These are phyloP conservation scores for Jaltomata sinuosa DNA, from an alignment of 257 asterid genomes.

Conservation along the genomic window DNA sequence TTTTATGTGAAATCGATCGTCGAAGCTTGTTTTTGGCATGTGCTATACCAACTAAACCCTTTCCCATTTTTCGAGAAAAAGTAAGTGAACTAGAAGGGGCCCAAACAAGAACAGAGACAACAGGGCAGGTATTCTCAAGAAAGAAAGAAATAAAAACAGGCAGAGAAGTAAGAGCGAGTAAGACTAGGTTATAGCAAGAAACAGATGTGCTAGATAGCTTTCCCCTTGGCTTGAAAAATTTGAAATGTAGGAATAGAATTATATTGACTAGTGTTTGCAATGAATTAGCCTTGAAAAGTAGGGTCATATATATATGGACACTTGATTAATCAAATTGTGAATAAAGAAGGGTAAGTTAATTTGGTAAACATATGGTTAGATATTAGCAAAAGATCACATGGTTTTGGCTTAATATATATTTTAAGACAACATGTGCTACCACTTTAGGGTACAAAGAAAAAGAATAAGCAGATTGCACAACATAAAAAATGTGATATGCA, in stretches of 20 bases:
- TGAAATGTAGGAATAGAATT: background rate
- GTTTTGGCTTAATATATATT: slow-evolving; percentile 40
- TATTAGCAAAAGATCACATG: slow-evolving; percentile 50
- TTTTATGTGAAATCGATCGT: slow-evolving; percentile 24
- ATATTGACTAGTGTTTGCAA: background rate
- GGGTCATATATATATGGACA: background rate
- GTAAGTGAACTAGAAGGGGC: too few relatives aligned
- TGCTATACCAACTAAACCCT: slow-evolving; percentile 29
- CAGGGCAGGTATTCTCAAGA: background rate
- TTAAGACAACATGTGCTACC: slow-evolving; percentile 59
- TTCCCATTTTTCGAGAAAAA: slow-evolving; percentile 22
- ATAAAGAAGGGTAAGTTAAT: slow-evolving; percentile 10
- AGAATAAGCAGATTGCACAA: background rate
- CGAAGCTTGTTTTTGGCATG: slow-evolving; percentile 45
- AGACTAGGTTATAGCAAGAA: background rate
- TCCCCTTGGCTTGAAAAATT: background rate
- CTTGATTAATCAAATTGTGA: slow-evolving; percentile 2
- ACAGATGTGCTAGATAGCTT: background rate
- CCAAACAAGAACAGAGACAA: too few relatives aligned
- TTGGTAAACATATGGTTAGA: slow-evolving; percentile 31
- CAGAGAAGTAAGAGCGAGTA: background rate
- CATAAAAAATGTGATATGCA: slow-evolving; percentile 1
- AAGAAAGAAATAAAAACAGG: background rate
- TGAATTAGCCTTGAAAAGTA: background rate
- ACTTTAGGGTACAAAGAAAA: slow-evolving; percentile 21